A percentile compares a stretch with the other conserved stretches of the same genome.
Conservation (phyloP, 495 filamentous ascomycete genomes). For the Neurospora africana region DNA sequence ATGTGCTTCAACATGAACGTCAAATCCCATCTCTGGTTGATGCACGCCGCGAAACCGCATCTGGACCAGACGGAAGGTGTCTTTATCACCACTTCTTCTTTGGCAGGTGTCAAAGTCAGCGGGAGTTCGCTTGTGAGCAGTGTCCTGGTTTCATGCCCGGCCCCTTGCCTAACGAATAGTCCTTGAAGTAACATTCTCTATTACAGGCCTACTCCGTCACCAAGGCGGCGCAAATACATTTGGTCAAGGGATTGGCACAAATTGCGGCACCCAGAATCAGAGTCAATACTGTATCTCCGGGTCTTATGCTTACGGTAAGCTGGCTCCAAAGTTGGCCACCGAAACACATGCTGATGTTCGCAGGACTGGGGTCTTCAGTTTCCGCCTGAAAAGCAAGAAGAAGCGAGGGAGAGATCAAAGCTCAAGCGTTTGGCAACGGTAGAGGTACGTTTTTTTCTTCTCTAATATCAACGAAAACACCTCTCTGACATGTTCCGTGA, state of each 20-base stretch:
- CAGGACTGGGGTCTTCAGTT: slow-evolving; percentile 46
- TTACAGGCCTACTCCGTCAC: slow-evolving; percentile 39
- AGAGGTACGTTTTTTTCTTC: slow-evolving; percentile 24
- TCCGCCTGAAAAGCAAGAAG: slow-evolving; percentile 32
- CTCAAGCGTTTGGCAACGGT: slow-evolving; percentile 42
- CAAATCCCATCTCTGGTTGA: slow-evolving; percentile 46
- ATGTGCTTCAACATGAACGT: slow-evolving; percentile 47
- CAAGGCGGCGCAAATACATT: slow-evolving; percentile 48
- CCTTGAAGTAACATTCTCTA: not conserved
- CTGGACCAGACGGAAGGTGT: slow-evolving; percentile 39
- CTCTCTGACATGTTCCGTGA: not conserved
- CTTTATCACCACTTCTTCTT: slow-evolving; percentile 43
- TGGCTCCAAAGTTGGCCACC: not conserved
- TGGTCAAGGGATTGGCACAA: slow-evolving; percentile 39
- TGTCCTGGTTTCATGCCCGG: too few relatives aligned
- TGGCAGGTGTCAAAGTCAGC: slow-evolving; percentile 42
- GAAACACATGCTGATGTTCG: not conserved
- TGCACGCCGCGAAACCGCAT: slow-evolving; percentile 36
- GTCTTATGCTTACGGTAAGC: slow-evolving; percentile 38
- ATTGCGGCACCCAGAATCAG: slow-evolving; percentile 42
- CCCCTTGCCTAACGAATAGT: too few relatives aligned
- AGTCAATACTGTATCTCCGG: slow-evolving; percentile 45
- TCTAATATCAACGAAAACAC: not conserved
- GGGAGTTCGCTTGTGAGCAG: slow-evolving; percentile 36
- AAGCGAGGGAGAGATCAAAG: slow-evolving; percentile 32